Base-by-base conservation (phyloP, 805 yeast genomes). In the Kodamaea laetipori region DNA sequence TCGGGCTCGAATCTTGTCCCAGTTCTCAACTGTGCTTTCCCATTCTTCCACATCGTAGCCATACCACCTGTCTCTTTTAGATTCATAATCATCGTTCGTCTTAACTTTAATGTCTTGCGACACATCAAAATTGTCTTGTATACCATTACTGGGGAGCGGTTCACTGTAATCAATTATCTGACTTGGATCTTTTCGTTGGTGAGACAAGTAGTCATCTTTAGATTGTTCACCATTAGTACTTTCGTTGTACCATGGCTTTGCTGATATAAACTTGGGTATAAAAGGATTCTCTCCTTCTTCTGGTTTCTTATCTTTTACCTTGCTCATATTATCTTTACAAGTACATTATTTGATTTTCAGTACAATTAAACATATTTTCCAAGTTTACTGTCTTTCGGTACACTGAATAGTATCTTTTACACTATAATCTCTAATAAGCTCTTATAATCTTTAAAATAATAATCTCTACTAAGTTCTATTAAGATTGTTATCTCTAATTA, bases 51-150 rank as follows among this genome's bases (percentile, higher is more conserved):
- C 72, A 36, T 84, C 81, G 57, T 80, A 86, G 0, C 95, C 95
- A 56, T 77, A 84, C 95, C 94, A 87, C 46, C 88, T 70, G 61
- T 87, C 95, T 46, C 90, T 66, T 49, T 82, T 84, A 8, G 82
- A 76, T 54, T 86, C 95, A 74, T 81, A 87, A 36, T 74, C 76
- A 19, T 62, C 66, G 2, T 56, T 64, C 38, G 55, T 61, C 36
- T 51, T 62, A 37, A 36, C 46, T n/a, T 21, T 17, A 9, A 12
- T 11, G 8, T 18, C 30, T 11, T 52, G 57, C 2, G 47, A 32
- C 8, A 43, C 37, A 1, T 46, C 56, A 30, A 69, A 57, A 21
- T 65, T 69, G 61, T 83, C 86, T 1, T 53, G 49, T 24, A 83
- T 82, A 6, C 89, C 89, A 1, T 50, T 41, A 0, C 89, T 90